phyloP scores from a whole-genome alignment of 139 green algal genomes.

The Penium margaritaceum region DNA sequence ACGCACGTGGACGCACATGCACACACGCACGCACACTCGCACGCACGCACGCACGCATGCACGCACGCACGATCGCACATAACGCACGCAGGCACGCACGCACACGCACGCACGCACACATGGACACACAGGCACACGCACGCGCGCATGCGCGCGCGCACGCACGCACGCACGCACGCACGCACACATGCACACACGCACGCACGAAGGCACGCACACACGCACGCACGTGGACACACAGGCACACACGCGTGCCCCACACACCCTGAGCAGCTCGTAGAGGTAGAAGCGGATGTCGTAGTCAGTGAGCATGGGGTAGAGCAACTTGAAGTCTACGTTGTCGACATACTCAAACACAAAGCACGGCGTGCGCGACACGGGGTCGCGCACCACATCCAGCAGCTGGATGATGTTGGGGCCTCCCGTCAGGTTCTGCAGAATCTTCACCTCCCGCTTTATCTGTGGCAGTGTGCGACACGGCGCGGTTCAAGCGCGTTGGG shows the following conservation, averaged over 20 bases:
- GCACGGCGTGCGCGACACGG: slow-evolving; percentile 77
- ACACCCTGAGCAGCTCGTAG: slow-evolving; percentile 76
- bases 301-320: slow-evolving; percentile 91
- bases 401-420: slow-evolving; percentile 94
- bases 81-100: slow-evolving; percentile 87
- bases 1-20: too few relatives aligned
- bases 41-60: slow-evolving; percentile 23
- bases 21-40: too few relatives aligned
- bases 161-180: not conserved
- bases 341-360: slow-evolving; percentile 95
- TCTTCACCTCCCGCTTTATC: slow-evolving; percentile 95
- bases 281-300: slow-evolving; percentile 96
- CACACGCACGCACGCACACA: slow-evolving; percentile 83
- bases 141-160: not conserved
- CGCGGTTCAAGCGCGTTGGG: too few relatives aligned
- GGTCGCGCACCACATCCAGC: slow-evolving; percentile 86
- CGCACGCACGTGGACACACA: not conserved
- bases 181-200: slow-evolving; percentile 28
- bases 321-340: slow-evolving; percentile 80
- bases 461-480: too few relatives aligned
- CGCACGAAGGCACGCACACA: not conserved
- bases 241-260: not conserved
- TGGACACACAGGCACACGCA: not conserved
- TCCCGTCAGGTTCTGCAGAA: slow-evolving; percentile 84
- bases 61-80: too few relatives aligned